These are phyloP conservation scores for Naegleria gruberi DNA, from an alignment of 208 protist genomes.

Conservation along the genomic window DNA sequence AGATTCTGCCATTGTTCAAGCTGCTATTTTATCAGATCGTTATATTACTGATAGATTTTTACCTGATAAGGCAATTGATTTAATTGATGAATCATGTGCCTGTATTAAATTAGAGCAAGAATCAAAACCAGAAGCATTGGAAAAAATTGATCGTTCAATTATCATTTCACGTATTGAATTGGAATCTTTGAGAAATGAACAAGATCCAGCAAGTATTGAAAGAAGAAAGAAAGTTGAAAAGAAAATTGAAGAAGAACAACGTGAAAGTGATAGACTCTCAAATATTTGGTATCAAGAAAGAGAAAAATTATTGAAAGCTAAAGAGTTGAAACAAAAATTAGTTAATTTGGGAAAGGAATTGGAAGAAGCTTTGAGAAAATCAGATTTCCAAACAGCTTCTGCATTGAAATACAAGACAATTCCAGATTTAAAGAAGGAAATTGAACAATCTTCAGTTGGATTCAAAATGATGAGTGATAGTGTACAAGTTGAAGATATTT, in stretches of 20 bases:
- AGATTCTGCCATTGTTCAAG: slow-evolving; percentile 45
- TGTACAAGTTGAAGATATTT: slow-evolving; percentile 55
- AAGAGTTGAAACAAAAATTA: background rate
- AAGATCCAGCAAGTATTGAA: slow-evolving; percentile 2
- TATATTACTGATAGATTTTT: slow-evolving; percentile 92
- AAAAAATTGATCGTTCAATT: slow-evolving; percentile 78
- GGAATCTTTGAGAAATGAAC: slow-evolving; percentile 43
- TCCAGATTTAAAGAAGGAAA: background rate
- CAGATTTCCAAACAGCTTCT: background rate
- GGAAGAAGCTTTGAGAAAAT: background rate
- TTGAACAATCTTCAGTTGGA: slow-evolving; percentile 25
- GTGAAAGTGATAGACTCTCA: background rate
- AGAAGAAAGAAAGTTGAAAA: background rate
- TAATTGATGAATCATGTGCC: slow-evolving; percentile 91
- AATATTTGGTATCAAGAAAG: background rate
- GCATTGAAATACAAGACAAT: background rate
- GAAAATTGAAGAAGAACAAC: background rate
- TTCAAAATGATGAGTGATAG: slow-evolving; percentile 50
- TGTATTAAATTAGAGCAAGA: slow-evolving; percentile 82
- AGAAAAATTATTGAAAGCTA: background rate
- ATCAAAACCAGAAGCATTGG: slow-evolving; percentile 87
- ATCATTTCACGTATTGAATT: slow-evolving; percentile 45
- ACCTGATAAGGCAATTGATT: slow-evolving; percentile 98
- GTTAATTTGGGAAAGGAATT: background rate
- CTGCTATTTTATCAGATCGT: slow-evolving; percentile 51